Base-by-base conservation (phyloP, 2,329 filamentous ascomycete genomes). In the Hawksworthiomyces lignivorus region DNA sequence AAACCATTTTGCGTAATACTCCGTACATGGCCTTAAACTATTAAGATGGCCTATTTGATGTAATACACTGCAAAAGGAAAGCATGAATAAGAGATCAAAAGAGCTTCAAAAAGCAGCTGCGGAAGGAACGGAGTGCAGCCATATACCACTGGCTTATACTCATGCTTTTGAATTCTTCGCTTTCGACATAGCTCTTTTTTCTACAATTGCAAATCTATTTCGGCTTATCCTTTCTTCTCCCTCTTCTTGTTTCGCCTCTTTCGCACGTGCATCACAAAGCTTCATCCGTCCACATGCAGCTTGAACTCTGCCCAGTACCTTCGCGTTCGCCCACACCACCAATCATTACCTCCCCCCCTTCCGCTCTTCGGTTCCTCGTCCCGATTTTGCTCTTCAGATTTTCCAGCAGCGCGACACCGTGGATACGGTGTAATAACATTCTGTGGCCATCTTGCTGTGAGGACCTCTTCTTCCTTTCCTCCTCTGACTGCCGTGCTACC, bases 231-330 rank as follows among this genome's bases (percentile, higher is more conserved):
- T 19, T 20, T 36, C 17, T 36, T 19, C 12, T 32, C 15, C 32
- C 20, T 31, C 22, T 24, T n/a, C 20, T 28, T 32, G 19, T 21
- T 26, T 18, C 19, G n/a, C 15, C 26, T 26, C 22, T 17, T 32
- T 26, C 10, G 15, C 38, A 40, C 30, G 12, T 29, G 22, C 38
- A 35, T 34, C 31, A 19, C 38, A 41, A 29, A 15, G 38, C 31
- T 41, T 41, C 39, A 29, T 41, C 30, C 15, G 39, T 35, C 30
- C 24, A 41, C 35, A 29, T 34, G 41, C 35, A 43, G n/a, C n/a
- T n/a, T n/a, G n/a, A 12, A 7, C 24, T 39, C 36, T 19, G 15
- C 30, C 24, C 39, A 27, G 27, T 36, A 24, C 29, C 18, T 24
- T 20, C 19, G 21, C 32, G 30, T 9, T 32, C 24, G 21, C 33